Percentiles rank a stretch among this genome's conserved stretches.
phyloP scores from a whole-genome alignment of 2,329 filamentous ascomycete genomes.

The Penicillium glabrum region DNA sequence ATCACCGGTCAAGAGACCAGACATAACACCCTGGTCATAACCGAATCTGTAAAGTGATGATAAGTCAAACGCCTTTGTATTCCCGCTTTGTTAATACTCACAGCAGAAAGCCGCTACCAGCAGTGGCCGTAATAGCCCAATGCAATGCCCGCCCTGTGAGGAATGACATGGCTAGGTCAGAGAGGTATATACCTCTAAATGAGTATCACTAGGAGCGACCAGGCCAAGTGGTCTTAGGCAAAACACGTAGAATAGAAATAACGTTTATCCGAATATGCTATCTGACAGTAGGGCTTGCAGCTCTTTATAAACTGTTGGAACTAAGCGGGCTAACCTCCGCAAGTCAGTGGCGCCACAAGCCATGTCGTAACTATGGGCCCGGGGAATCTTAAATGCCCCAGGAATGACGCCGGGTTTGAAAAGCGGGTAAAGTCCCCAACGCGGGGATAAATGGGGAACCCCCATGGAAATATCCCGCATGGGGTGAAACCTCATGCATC shows the following conservation, averaged over 20 bases:
- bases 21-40: slow-evolving; percentile 44
- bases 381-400: slow-evolving; percentile 11
- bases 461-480: slow-evolving; percentile 2
- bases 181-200: background rate
- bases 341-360: slow-evolving; percentile 13
- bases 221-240: background rate
- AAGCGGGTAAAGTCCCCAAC: slow-evolving; percentile 6
- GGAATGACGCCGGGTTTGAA: slow-evolving; percentile 2
- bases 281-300: slow-evolving; percentile 5
- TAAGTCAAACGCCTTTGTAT: background rate
- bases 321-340: background rate
- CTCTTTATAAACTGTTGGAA: slow-evolving; percentile 5
- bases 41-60: slow-evolving; percentile 26
- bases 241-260: background rate
- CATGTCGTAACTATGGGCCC: slow-evolving; percentile 4
- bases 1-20: slow-evolving; percentile 30
- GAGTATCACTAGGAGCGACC: background rate
- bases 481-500: background rate
- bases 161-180: slow-evolving; percentile 18
- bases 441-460: slow-evolving; percentile 8
- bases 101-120: slow-evolving; percentile 39
- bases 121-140: slow-evolving; percentile 45
- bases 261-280: background rate
- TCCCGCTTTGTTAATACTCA: background rate
- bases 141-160: slow-evolving; percentile 36